Conservation (phyloP, 2,329 filamentous ascomycete species). For the Lachnellula arida region DNA sequence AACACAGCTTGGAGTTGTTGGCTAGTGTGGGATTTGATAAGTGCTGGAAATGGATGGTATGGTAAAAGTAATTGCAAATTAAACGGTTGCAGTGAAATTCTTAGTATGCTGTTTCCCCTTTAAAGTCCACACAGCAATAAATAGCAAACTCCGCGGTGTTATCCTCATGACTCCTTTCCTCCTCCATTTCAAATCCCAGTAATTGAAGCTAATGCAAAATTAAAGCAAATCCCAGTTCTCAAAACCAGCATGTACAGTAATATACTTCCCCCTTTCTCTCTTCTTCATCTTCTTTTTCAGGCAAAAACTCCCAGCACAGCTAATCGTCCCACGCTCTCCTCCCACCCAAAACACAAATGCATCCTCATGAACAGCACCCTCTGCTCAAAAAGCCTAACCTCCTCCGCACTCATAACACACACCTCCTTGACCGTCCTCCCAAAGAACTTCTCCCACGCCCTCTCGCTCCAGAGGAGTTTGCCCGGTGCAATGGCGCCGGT, state of each 20-base stretch:
- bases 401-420: slow-evolving; percentile 32
- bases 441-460: slow-evolving; percentile 49
- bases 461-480: slow-evolving; percentile 49
- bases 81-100: background rate
- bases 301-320: slow-evolving; percentile 37
- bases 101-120: background rate
- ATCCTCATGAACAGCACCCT: slow-evolving; percentile 47
- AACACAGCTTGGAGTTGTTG: background rate
- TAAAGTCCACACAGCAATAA: no score
- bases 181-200: no score
- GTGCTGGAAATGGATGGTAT: background rate
- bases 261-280: background rate
- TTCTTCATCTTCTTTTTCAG: slow-evolving; percentile 26
- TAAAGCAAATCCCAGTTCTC: no score
- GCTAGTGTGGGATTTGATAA: background rate
- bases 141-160: background rate
- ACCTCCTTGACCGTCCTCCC: slow-evolving; percentile 41
- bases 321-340: slow-evolving; percentile 33
- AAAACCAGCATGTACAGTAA: no score
- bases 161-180: background rate
- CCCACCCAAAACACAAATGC: slow-evolving; percentile 53
- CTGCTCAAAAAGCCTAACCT: slow-evolving; percentile 46
- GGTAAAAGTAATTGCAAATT: background rate
- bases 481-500: slow-evolving; percentile 47
- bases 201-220: no score